A percentile compares a stretch with the other conserved stretches of the same genome.
Conservation (phyloP, 768 basidiomycete genomes). For the Lentinula sp. region DNA sequence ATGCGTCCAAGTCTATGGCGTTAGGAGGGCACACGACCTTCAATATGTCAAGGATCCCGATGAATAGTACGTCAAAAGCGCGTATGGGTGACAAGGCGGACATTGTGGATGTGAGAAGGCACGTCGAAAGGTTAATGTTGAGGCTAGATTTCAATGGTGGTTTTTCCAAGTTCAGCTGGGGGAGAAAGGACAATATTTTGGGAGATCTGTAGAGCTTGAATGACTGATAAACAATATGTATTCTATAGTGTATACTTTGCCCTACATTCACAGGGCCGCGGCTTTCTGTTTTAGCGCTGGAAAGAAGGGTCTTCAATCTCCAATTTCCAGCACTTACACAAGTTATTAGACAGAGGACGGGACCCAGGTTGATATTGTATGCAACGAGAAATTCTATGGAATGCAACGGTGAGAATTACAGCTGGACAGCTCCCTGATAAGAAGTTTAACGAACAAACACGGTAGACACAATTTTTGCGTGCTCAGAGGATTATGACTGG, state of each 20-base stretch:
- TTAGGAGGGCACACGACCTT: constrained; percentile 48
- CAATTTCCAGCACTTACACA: not conserved
- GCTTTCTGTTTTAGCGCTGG: not conserved
- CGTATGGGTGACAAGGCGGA: constrained; percentile 46
- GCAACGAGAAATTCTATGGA: not conserved
- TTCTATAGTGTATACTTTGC: not conserved
- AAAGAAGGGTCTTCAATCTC: not conserved
- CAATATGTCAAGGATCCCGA: constrained; percentile 28
- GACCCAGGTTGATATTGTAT: constrained; percentile 2
- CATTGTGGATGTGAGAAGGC: constrained; percentile 60
- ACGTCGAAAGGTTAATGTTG: constrained; percentile 76
- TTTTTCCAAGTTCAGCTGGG: constrained; percentile 47
- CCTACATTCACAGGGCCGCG: too few species aligned
- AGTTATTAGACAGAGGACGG: not conserved
- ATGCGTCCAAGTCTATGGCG: constrained; percentile 65
- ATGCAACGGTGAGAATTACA: constrained; percentile 4
- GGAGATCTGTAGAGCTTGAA: constrained; percentile 8
- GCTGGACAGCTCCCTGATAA: not conserved
- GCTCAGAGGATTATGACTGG: not conserved
- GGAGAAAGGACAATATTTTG: constrained; percentile 29
- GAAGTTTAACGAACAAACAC: not conserved
- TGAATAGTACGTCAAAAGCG: constrained; percentile 19
- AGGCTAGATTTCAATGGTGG: constrained; percentile 82
- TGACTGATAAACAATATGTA: not conserved
- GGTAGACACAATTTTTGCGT: not conserved